Evolutionary conservation across 768 basidiomycete genomes (phyloP).

Genomic region (Amanita rubescens): DNA sequence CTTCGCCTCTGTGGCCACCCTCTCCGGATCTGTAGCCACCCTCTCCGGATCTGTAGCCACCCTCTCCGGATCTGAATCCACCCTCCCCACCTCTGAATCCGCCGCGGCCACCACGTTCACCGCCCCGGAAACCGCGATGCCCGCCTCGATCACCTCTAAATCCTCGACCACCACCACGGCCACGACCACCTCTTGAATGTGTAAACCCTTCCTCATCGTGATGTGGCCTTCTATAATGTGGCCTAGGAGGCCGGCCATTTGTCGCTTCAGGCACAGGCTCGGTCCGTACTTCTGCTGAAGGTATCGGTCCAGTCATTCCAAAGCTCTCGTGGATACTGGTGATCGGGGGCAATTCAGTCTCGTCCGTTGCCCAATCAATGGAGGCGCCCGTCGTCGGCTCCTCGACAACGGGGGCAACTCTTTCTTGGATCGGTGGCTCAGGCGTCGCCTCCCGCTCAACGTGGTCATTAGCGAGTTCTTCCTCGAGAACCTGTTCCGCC

Average conservation of each 20-base stretch:
- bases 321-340: slow-evolving; percentile 71
- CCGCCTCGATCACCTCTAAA: slow-evolving; percentile 23
- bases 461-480: slow-evolving; percentile 9
- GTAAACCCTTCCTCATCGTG: slow-evolving; percentile 68
- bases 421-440: slow-evolving; percentile 5
- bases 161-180: slow-evolving; percentile 37
- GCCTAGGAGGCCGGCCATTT: slow-evolving; percentile 22
- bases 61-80: too few species aligned
- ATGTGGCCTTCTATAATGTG: slow-evolving; percentile 18
- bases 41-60: too few species aligned
- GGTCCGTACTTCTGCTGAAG: slow-evolving; percentile 40
- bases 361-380: slow-evolving; percentile 83
- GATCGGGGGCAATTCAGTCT: slow-evolving; percentile 70
- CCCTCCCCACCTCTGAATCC: too few species aligned
- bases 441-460: background rate
- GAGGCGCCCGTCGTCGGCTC: slow-evolving; percentile 21
- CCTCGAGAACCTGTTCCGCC: slow-evolving; percentile 14
- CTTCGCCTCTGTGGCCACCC: too few species aligned
- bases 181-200: slow-evolving; percentile 40
- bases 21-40: too few species aligned
- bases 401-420: background rate
- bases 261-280: slow-evolving; percentile 18
- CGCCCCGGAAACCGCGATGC: slow-evolving; percentile 25
- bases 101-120: slow-evolving; percentile 26
- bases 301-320: slow-evolving; percentile 65